Conservation (phyloP, 2,329 filamentous ascomycete species). For the Myriosclerotinia scirpicola region DNA sequence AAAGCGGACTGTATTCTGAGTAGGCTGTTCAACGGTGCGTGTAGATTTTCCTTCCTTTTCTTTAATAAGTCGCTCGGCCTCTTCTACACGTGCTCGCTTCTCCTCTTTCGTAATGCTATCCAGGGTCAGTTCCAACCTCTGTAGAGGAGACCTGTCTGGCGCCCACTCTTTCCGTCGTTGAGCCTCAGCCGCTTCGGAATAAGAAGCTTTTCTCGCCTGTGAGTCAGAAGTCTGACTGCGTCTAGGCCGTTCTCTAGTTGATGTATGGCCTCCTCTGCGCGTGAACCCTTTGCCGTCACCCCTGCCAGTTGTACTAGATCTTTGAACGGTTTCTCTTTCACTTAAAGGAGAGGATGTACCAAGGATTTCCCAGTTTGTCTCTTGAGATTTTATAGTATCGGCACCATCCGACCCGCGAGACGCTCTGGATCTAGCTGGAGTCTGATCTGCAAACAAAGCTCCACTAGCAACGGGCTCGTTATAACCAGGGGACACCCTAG, state of each 20-base stretch:
- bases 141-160: slow-evolving; percentile 82
- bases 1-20: slow-evolving; percentile 39
- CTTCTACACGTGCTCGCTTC: slow-evolving; percentile 79
- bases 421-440: slow-evolving; percentile 37
- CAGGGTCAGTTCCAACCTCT: slow-evolving; percentile 88
- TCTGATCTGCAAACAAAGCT: slow-evolving; percentile 39
- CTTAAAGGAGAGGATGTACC: slow-evolving; percentile 25
- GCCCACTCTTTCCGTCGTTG: slow-evolving; percentile 62
- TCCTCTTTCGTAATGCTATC: slow-evolving; percentile 95
- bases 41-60: slow-evolving; percentile 55
- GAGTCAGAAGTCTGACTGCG: slow-evolving; percentile 27
- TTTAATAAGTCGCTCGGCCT: slow-evolving; percentile 65
- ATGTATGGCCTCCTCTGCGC: slow-evolving; percentile 27
- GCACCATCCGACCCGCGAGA: slow-evolving; percentile 38
- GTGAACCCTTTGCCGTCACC: slow-evolving; percentile 32
- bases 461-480: slow-evolving; percentile 49
- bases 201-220: slow-evolving; percentile 43
- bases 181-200: slow-evolving; percentile 36
- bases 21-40: slow-evolving; percentile 34
- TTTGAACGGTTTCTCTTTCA: slow-evolving; percentile 11
- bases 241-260: slow-evolving; percentile 28
- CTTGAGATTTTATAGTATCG: slow-evolving; percentile 28
- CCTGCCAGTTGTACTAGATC: slow-evolving; percentile 21
- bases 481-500: slow-evolving; percentile 57
- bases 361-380: slow-evolving; percentile 31